Base-by-base conservation (phyloP, 441 rosid genomes). In the Jatropha podagrica region DNA sequence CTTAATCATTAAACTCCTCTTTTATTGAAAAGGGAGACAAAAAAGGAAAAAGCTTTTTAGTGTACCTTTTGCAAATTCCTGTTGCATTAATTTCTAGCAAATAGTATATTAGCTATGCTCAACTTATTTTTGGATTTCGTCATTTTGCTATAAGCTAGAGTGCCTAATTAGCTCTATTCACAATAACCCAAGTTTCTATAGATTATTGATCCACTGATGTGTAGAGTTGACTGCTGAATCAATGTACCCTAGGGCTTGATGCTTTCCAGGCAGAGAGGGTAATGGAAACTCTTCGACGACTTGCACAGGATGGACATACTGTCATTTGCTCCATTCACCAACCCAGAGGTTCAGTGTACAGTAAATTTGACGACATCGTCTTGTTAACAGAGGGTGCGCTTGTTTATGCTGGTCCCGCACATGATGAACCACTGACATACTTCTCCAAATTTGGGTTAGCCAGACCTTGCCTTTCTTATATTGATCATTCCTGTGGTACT, bases 241-340 rank as follows among this genome's bases (percentile, higher is more conserved):
- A 71, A 80, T 41, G 60, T 64, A 73, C 72, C 82, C 58, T 91
- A 95, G 98, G 98, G 74, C 96, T 95, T 79, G 99, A 95, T 76
- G 97, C 99, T 66, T 95, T 95, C 83, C 99, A 95, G 86, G 97
- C 98, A 66, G 97, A 93, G 81, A 89, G 86, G 85, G 98, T 95
- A 72, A 89, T 93, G 98, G 98, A 92, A 89, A 93, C 98, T 78
- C 91, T 93, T 64, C 86, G 83, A 75, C 91, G 85, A 81, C 97
- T 95, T 72, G 95, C 91, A 7, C 88, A 88, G 75, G 97, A 95
- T 81, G 99, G 99, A 23, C 99, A 93, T 83, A 92, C 98, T 74
- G 97, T 95, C 66, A 92, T 95, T 72, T 95, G 96, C 79, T 92
- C 99, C 76, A 95, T 93, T 76, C 99, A 93, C 85, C 99, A 95